A percentile compares a stretch with the other conserved stretches of the same genome.
phyloP scores from a whole-genome alignment of 148 eudicot genomes.

The Tetragonia tetragonoides region DNA sequence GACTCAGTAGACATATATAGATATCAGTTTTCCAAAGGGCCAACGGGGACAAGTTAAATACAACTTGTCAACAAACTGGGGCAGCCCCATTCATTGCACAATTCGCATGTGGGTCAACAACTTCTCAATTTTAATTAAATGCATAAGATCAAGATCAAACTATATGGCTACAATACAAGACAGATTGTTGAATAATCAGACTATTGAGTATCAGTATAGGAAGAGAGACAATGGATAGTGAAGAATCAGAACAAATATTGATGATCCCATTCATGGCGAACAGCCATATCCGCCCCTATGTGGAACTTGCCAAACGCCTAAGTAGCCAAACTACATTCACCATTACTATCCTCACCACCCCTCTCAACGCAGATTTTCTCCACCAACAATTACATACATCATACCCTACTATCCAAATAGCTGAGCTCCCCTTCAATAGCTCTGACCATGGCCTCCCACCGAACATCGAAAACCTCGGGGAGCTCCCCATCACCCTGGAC shows the following conservation, averaged over 20 bases:
- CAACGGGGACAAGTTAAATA: too few species aligned
- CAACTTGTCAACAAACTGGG: too few species aligned
- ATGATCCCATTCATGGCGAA: constrained; percentile 70
- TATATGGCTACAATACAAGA: too few species aligned
- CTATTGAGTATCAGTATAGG: too few species aligned
- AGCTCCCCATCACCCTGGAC: constrained; percentile 25
- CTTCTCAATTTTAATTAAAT: too few species aligned
- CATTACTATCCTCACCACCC: constrained; percentile 38
- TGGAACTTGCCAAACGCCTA: constrained; percentile 48
- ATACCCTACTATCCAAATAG: constrained; percentile 16
- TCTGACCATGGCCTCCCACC: constrained; percentile 47
- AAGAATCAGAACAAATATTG: constrained; percentile 32
- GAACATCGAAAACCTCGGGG: constrained; percentile 42
- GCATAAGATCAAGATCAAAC: too few species aligned
- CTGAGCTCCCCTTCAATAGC: neutral
- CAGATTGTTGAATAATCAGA: too few species aligned
- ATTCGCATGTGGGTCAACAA: too few species aligned
- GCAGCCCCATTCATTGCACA: too few species aligned
- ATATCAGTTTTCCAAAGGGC: too few species aligned
- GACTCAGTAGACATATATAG: too few species aligned
- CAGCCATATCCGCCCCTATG: constrained; percentile 68
- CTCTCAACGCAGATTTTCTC: constrained; percentile 8
- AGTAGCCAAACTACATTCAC: constrained; percentile 29
- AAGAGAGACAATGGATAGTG: constrained; percentile 7
- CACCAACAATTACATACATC: constrained; percentile 39